Evolutionary conservation across 805 yeast genomes (phyloP), one percentile per base, ranked within the genome.

Genomic region (Candida koratica): DNA sequence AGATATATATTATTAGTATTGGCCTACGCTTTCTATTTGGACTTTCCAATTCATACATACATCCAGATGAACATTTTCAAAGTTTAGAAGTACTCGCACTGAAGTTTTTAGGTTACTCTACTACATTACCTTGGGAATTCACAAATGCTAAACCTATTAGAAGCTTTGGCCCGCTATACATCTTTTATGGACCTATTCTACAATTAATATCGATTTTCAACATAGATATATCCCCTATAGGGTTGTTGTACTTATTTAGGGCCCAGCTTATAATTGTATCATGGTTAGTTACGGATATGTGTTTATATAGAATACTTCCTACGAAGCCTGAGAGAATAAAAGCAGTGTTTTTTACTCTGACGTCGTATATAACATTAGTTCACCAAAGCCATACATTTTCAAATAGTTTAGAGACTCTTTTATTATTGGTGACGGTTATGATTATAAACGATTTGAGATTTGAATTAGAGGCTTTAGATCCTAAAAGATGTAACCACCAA

Each of bases 41-140:
- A 0, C 53, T 84, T 1, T 77, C 82, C 37, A 71, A 82, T 19
- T 85, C 96, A 0, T 93, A 94, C 53, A 79, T 93, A 32, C 99
- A 94, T 48, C 99, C 99, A 0, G 99, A 93, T 66, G 99, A 93
- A 61, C 96, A 89, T 56, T 85, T 86, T 55, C 99, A 94, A 56
- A 75, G 81, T n/a, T 73, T 94, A 32, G 94, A 88, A 55, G 81
- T 83, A 0, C 51, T 90, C 16, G 68, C 79, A 9, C 54, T 58
- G 48, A 54, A 57, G 49, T 46, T 73, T 17, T 65, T 78, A 55
- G 71, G 64, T 55, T 39, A 58, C 66, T 17, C 66, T 59, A 54
- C 60, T 6, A 63, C 67, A 10, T 49, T 71, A 1, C 89, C 97
- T 0, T 90, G 98, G 98, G 98, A 90, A 55, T 93, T 85, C 58